A percentile compares a stretch with the other conserved stretches of the same genome.
These are phyloP conservation scores for Suhomyces vadensis DNA, from an alignment of 805 yeast species.

Conservation along the genomic window DNA sequence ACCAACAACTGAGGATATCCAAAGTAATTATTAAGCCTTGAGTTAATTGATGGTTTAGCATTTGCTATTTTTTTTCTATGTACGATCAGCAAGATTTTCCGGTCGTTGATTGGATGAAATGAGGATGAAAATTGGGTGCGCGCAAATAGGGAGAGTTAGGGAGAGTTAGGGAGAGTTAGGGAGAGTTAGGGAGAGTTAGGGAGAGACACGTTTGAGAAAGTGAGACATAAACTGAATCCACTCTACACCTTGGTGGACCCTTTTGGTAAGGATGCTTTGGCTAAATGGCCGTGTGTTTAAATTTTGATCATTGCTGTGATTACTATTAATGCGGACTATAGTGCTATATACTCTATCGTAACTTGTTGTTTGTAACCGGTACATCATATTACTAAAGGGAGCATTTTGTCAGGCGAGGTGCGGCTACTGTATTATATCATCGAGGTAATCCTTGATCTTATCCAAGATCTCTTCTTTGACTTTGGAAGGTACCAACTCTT, in stretches of 20 bases:
- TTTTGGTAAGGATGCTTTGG: no score
- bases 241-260: no score
- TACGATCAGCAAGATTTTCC: conserved; percentile 38
- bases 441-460: conserved; percentile 60
- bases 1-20: background rate
- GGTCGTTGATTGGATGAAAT: conserved; percentile 31
- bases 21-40: conserved; percentile 4
- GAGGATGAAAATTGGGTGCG: no score
- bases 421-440: conserved; percentile 36
- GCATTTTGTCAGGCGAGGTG: background rate
- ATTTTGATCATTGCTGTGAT: no score
- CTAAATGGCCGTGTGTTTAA: no score
- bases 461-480: conserved; percentile 61
- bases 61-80: conserved; percentile 13
- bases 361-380: background rate
- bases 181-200: background rate
- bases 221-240: no score
- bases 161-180: background rate
- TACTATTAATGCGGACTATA: no score
- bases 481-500: conserved; percentile 66
- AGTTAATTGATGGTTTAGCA: conserved; percentile 7
- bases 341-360: background rate
- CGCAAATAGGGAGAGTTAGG: background rate
- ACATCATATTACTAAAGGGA: no score
- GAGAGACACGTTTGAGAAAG: background rate